Evolutionary conservation across 352 stramenopile genomes (phyloP), one percentile per base, ranked within the genome.

Genomic region (Phytophthora sp.): DNA sequence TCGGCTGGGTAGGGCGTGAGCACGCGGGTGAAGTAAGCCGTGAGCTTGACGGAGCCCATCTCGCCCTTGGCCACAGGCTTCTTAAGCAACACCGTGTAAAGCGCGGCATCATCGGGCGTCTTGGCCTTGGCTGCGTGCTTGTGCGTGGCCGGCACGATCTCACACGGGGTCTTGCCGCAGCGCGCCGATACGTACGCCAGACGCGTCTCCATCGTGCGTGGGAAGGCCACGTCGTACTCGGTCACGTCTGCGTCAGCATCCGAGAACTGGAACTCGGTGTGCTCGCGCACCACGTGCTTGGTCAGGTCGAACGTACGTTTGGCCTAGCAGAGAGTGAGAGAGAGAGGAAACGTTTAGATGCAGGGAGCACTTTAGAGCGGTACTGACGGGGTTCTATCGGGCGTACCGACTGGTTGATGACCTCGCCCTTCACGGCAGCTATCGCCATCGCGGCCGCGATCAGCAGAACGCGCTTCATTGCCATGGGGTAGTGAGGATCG

Each of bases 261-360:
- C 18, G 74, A 72, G 57, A 96, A 93, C 55, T 83, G 65, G 42
- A 94, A 85, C 67, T 96, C 88, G 2, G 73, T 81, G 49, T 87
- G 67, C 52, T 89, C 76, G 41, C 83, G 83, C 71, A 94, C 88
- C 42, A 96, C 82, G 71, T 94, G 88, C 66, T 84, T 82, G 26
- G 84, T 96, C 51, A 96, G 61, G 62, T 96, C 86, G 26, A 94
- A 66, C 41, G 77, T 79, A 60, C 88, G 88, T 69, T 96, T 92
- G 29, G 86, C 74, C 85, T 92, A n/a, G n/a, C n/a, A n/a, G 50
- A 11, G 24, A 26, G 20, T 18, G 38, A 42, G 12, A 31, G 13
- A 21, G 2, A 35, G 27, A 31, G 7, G 30, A 24, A 35, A 38
- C 12, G 30, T 20, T 54, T 23, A 47, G 11, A 18, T 7, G 24